Evolutionary conservation across 495 filamentous ascomycete genomes (phyloP), one percentile per base, ranked within the genome.

Genomic region (Saxispiralis lemnorum): DNA sequence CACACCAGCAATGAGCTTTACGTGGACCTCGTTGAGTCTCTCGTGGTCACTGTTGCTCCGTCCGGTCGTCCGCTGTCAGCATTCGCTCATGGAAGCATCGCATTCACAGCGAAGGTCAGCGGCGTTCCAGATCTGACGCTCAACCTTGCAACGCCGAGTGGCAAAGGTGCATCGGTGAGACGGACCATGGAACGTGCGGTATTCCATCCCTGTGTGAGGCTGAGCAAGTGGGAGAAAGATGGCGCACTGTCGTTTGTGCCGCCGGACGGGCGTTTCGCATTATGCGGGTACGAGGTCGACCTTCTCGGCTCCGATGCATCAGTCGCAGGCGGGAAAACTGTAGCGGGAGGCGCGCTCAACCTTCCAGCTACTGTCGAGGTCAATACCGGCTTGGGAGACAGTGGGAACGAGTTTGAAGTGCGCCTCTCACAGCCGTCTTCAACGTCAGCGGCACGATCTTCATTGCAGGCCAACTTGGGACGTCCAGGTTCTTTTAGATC

Each of bases 1-100:
- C 92, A 99, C 59, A 96, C 87, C 6, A 88, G 81, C 38, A 96
- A 95, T 61, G 88, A 96, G 60, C 72, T 99, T 30, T 96, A 99
- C 59, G 89, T 94, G 33, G 89, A 99, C 59, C 72, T 99, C 1
- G 72, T 99, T 35, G 89, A 99, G 64, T 81, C 82, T 3, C 70
- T 99, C 0, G 75, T 75, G 0, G 81, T 94, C 3, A 89, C 76
- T 1, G 70, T 95, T 39, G 84, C 89, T 0, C 89, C 89, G 0
- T 94, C 87, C 0, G 89, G 92, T 7, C 70, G 82, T 6, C 74
- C 87, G 2, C 70, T 99, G 17, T 73, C 83, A 9, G 89, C 89
- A 16, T 73, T 92, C 48, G 83, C 83, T 7, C 81, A 85, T 47
- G 89, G 89, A 41, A 93, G 84, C 6, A 88, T 99, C 45, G 88